phyloP scores from a whole-genome alignment of 2,329 filamentous ascomycete genomes.

The Botryotinia calthae region DNA sequence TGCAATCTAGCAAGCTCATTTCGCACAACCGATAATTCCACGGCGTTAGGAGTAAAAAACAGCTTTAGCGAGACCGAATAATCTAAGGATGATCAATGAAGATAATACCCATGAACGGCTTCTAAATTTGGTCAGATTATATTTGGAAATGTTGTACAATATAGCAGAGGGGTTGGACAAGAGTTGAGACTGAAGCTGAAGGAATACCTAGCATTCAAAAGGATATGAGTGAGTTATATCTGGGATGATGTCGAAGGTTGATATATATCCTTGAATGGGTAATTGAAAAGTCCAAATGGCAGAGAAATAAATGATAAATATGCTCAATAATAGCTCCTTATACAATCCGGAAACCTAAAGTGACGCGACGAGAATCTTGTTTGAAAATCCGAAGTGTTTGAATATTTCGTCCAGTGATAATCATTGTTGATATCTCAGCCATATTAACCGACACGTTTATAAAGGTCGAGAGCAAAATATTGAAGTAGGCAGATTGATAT shows the following conservation, averaged over 20 bases:
- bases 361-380: background rate
- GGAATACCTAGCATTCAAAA: background rate
- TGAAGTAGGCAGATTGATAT: background rate
- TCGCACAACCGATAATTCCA: background rate
- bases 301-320: background rate
- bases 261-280: background rate
- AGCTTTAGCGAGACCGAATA: background rate
- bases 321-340: background rate
- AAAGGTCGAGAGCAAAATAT: background rate
- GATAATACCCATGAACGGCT: slow-evolving; percentile 6
- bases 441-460: background rate
- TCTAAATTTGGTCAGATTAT: background rate
- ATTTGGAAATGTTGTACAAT: background rate
- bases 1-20: background rate
- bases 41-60: slow-evolving; percentile 14
- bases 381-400: background rate
- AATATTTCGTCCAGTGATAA: background rate
- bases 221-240: background rate
- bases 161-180: background rate
- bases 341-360: background rate
- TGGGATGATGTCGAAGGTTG: background rate
- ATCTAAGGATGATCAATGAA: background rate
- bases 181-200: background rate
- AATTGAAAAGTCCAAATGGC: background rate
- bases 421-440: background rate